Base-by-base conservation (phyloP, 75 land plant genomes). In the Picea sitchensis region DNA sequence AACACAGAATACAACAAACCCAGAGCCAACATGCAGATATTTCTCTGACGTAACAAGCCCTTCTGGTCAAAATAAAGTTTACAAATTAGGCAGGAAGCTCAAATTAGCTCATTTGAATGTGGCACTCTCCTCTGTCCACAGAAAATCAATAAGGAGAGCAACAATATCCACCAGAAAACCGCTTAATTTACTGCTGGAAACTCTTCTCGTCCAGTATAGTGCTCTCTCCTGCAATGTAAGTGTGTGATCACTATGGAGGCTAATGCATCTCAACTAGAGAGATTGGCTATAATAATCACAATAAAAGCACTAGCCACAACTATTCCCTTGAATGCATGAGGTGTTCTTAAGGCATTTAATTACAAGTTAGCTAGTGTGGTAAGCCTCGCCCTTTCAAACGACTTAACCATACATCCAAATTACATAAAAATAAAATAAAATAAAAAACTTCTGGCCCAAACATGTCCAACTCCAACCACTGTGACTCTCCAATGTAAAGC, bases 401-500 rank as follows among this genome's bases (percentile, higher is more conserved):
- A 34, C 51, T 69, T 69, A 15, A 69, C 21, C 44, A 69, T 41
- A 65, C 17, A 69, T 36, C 41, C 20, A 69, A 69, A 38, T 34
- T 69, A 69, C 73, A 69, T 69, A 38, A 69, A 67, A 34, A 41
- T 41, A 38, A 38, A 38, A 38, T 38, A 38, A 38, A 38, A 38
- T 38, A 38, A 36, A 26, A 31, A 69, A 34, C 11, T 69, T 20
- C 38, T 21, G 20, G n/a, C 73, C 44, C 34, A 38, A 8, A 41
- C 5, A 36, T 8, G 23, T 41, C 21, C 21, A 14, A 2, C 73
- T 5, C 6, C 73, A 41, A 41, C 47, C 73, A 41, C 38, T 20
- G 3, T 69, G 73, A 5, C 41, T 51, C 73, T 69, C 73, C 21
- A 41, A 69, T 69, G 73, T 69, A 32, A 65, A 65, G 5, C 51